Percentiles rank a stretch among this genome's conserved stretches.
These are phyloP conservation scores for Basidioascus undulatus DNA, from an alignment of 768 basidiomycete species.

Conservation along the genomic window DNA sequence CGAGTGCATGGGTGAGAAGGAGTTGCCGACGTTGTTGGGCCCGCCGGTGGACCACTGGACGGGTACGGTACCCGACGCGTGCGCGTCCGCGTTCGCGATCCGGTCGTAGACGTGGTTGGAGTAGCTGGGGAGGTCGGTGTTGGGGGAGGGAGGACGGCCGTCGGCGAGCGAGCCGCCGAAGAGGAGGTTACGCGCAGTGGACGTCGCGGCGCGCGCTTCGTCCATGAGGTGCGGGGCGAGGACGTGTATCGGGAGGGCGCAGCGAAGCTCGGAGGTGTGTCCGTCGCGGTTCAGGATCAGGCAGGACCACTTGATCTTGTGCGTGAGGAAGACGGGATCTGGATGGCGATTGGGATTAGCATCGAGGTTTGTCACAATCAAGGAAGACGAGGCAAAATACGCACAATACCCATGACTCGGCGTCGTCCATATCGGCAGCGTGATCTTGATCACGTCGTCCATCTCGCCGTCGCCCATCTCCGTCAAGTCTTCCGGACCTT, in stretches of 20 bases:
- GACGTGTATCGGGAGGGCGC: slow-evolving; percentile 69
- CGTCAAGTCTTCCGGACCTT: too few species aligned
- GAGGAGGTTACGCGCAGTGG: slow-evolving; percentile 50
- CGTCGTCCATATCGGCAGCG: slow-evolving; percentile 29
- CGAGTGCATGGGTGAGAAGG: slow-evolving; percentile 12
- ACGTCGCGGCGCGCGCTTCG: slow-evolving; percentile 48
- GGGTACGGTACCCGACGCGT: slow-evolving; percentile 9
- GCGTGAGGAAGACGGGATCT: slow-evolving; percentile 49
- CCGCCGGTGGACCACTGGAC: slow-evolving; percentile 26
- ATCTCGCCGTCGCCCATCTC: slow-evolving; percentile 24
- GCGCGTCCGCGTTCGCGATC: slow-evolving; percentile 26
- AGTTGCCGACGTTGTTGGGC: slow-evolving; percentile 16
- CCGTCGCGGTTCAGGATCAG: slow-evolving; percentile 66
- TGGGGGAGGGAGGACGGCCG: too few species aligned
- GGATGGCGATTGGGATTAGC: too few species aligned
- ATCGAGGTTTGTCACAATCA: too few species aligned
- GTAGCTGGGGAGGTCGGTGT: slow-evolving; percentile 65
- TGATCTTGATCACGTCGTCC: slow-evolving; percentile 33
- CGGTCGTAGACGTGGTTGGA: slow-evolving; percentile 71
- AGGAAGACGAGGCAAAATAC: neutral
- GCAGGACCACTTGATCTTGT: slow-evolving; percentile 40
- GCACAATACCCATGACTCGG: slow-evolving; percentile 13
- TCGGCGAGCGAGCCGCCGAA: slow-evolving; percentile 23
- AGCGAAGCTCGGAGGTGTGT: slow-evolving; percentile 80
- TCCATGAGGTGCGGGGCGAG: slow-evolving; percentile 46